A percentile compares a stretch with the other conserved stretches of the same genome.
Conservation (phyloP, 345 rosid species). For the Gossypium rotundifolium region DNA sequence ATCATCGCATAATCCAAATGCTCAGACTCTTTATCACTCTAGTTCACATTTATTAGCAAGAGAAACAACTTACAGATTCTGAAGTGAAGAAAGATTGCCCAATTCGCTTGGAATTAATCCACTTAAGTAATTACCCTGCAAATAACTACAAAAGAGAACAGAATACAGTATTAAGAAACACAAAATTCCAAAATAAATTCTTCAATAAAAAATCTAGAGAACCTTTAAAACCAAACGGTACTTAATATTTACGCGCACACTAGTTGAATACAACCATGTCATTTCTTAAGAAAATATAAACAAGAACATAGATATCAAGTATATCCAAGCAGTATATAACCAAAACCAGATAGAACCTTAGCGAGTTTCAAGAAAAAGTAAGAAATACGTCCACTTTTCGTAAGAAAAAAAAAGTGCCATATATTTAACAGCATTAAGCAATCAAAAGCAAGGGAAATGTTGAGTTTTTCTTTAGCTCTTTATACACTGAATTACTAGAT, state of each 20-base stretch:
- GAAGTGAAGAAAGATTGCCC: constrained; percentile 67
- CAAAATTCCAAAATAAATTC: not conserved
- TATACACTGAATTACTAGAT: not conserved
- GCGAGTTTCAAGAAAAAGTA: not conserved
- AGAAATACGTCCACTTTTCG: not conserved
- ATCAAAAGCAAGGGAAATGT: not conserved
- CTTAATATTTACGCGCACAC: not conserved
- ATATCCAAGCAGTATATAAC: not conserved
- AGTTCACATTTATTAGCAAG: not conserved
- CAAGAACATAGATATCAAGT: not conserved
- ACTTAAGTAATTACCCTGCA: constrained; percentile 83
- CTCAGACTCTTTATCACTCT: not conserved
- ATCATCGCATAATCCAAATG: not conserved
- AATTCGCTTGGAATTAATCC: constrained; percentile 70
- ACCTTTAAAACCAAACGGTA: not conserved
- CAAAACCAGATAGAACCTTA: not conserved
- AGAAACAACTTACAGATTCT: constrained; percentile 50
- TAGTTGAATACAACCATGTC: not conserved
- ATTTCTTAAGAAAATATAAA: not conserved
- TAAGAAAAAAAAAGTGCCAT: not conserved
- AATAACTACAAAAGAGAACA: constrained; percentile 43
- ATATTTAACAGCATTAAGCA: not conserved
- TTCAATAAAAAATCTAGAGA: not conserved
- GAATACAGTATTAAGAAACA: not conserved
- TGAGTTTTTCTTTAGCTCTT: not conserved